These are phyloP conservation scores for Diutina catenulata DNA, from an alignment of 1,139 yeast genomes.

Conservation along the genomic window DNA sequence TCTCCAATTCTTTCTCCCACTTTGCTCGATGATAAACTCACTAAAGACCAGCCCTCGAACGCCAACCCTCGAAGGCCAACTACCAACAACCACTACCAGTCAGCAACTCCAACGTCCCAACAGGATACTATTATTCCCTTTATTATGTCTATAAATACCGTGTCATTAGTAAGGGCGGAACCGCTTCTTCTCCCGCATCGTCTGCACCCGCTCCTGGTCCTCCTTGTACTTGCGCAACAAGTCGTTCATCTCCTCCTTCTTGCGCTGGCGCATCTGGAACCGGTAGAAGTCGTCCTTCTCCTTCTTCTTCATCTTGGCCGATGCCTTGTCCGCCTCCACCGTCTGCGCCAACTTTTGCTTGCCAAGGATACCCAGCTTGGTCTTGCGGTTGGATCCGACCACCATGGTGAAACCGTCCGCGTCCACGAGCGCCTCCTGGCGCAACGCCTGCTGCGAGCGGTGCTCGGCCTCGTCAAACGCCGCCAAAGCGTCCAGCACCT, in stretches of 20 bases:
- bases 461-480: slow-evolving; percentile 67
- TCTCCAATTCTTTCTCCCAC: too few species aligned
- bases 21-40: too few species aligned
- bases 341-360: slow-evolving; percentile 36
- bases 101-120: too few species aligned
- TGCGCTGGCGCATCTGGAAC: slow-evolving; percentile 88
- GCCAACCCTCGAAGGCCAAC: too few species aligned
- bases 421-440: slow-evolving; percentile 54
- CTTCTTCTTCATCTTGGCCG: slow-evolving; percentile 53
- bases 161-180: slow-evolving; percentile 61
- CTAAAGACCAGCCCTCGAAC: too few species aligned
- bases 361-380: slow-evolving; percentile 56
- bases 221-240: slow-evolving; percentile 72
- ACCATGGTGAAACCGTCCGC: slow-evolving; percentile 92
- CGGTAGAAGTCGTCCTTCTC: slow-evolving; percentile 90
- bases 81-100: too few species aligned
- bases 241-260: slow-evolving; percentile 87
- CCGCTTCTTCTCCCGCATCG: slow-evolving; percentile 68
- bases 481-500: slow-evolving; percentile 48
- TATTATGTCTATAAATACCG: too few species aligned
- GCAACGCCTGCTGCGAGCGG: slow-evolving; percentile 46
- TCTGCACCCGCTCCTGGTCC: slow-evolving; percentile 76
- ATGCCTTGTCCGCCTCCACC: slow-evolving; percentile 31
- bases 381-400: slow-evolving; percentile 76
- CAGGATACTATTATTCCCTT: too few species aligned